Conservation (phyloP, 1,284 basidiomycete genomes). For the Pholiota adiposa region DNA sequence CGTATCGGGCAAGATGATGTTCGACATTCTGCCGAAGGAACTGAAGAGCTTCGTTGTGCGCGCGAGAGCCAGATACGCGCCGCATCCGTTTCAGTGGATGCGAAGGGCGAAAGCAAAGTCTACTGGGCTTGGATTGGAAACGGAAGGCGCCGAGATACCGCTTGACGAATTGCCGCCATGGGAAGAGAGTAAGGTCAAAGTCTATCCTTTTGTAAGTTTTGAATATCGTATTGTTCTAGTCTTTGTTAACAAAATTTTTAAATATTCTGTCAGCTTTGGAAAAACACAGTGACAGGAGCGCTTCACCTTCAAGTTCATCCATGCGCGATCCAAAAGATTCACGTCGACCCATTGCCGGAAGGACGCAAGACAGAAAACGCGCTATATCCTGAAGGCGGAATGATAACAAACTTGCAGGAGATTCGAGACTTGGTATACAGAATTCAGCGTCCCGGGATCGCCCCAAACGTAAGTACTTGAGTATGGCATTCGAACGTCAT, state of each 20-base stretch:
- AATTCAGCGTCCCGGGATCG: conserved; percentile 83
- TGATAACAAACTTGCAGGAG: conserved; percentile 67
- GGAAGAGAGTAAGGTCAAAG: conserved; percentile 73
- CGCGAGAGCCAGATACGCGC: conserved; percentile 60
- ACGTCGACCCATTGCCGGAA: conserved; percentile 65
- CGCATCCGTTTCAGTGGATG: conserved; percentile 89
- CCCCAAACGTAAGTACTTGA: conserved; percentile 54
- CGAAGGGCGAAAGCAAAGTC: conserved; percentile 68
- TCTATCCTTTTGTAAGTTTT: conserved; percentile 57
- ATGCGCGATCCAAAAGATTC: conserved; percentile 59
- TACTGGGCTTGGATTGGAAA: conserved; percentile 80
- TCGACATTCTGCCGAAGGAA: conserved; percentile 74
- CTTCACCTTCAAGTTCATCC: conserved; percentile 82
- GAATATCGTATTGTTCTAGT: neutral
- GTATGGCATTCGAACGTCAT: too few species aligned
- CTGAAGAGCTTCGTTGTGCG: conserved; percentile 84
- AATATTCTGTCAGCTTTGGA: conserved; percentile 78
- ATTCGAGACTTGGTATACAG: conserved; percentile 74
- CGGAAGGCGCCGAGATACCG: conserved; percentile 70
- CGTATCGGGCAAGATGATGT: conserved; percentile 83
- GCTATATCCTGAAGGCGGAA: conserved; percentile 76
- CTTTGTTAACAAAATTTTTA: neutral
- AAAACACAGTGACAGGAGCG: conserved; percentile 78
- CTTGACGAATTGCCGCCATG: conserved; percentile 71
- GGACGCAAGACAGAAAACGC: conserved; percentile 52